A percentile compares a stretch with the other conserved stretches of the same genome.
These are phyloP conservation scores for Marasmius oreades DNA, from an alignment of 1,284 basidiomycete species.

Conservation along the genomic window DNA sequence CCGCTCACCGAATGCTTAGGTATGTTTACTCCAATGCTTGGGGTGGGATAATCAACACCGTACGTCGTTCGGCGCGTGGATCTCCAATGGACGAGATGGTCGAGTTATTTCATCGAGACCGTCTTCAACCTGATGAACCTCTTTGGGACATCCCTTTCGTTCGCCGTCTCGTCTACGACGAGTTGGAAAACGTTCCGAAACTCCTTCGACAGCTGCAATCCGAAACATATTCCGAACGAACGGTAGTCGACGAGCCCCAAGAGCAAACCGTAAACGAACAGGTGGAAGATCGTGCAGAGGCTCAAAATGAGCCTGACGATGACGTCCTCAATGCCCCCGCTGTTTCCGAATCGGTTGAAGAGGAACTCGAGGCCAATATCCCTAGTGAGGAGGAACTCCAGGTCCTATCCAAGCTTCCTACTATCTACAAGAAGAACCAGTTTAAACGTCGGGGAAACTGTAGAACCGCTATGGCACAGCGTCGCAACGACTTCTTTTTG, in stretches of 20 bases:
- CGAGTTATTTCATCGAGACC: conserved; percentile 27
- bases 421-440: conserved; percentile 26
- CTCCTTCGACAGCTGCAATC: not conserved
- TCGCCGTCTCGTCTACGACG: conserved; percentile 30
- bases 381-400: not conserved
- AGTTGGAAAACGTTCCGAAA: conserved; percentile 23
- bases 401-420: conserved; percentile 19
- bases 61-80: conserved; percentile 24
- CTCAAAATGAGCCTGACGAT: not conserved
- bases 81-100: conserved; percentile 38
- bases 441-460: conserved; percentile 24
- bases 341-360: not conserved
- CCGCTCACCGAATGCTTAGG: conserved; percentile 20
- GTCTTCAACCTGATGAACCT: conserved; percentile 2
- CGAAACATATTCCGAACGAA: not conserved
- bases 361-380: not conserved
- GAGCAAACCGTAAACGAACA: conserved; percentile 1
- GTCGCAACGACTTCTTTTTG: conserved; percentile 27
- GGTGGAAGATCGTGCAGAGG: not conserved
- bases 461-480: conserved; percentile 22
- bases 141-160: conserved; percentile 18
- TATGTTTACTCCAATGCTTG: conserved; percentile 34
- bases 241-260: not conserved
- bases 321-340: not conserved
- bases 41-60: conserved; percentile 27